Percentiles rank a stretch among this genome's conserved stretches.
phyloP scores from a whole-genome alignment of 495 filamentous ascomycete species.

The Tuber melanosporum region DNA sequence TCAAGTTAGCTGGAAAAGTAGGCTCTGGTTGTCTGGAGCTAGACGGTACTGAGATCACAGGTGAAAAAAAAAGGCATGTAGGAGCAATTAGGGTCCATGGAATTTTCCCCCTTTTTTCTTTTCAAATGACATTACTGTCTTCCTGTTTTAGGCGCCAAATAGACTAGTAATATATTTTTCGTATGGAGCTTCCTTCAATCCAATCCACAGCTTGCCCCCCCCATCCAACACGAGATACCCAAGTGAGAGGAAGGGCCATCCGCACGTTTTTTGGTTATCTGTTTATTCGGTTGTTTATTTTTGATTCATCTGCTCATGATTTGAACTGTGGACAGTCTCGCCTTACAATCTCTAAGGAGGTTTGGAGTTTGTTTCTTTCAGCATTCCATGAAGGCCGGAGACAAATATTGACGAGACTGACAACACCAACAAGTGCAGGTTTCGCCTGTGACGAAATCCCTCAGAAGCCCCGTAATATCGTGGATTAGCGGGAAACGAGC shows the following conservation, averaged over 20 bases:
- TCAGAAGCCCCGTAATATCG: background rate
- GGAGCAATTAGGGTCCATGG: background rate
- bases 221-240: background rate
- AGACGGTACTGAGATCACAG: background rate
- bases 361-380: background rate
- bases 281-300: background rate
- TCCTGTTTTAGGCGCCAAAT: too few species aligned
- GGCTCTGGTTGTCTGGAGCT: background rate
- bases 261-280: too few species aligned
- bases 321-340: background rate
- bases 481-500: background rate
- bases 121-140: background rate
- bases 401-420: background rate
- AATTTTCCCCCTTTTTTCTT: background rate
- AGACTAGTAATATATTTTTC: background rate
- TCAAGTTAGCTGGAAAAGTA: background rate
- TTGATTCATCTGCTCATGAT: background rate
- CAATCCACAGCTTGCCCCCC: background rate
- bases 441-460: background rate
- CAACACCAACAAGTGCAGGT: background rate
- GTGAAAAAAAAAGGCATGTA: background rate
- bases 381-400: background rate
- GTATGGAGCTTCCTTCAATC: background rate
- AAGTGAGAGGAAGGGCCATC: background rate
- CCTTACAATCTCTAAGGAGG: background rate